Conservation (phyloP, 805 yeast species). For the Saccharomyces cerevisiae region DNA sequence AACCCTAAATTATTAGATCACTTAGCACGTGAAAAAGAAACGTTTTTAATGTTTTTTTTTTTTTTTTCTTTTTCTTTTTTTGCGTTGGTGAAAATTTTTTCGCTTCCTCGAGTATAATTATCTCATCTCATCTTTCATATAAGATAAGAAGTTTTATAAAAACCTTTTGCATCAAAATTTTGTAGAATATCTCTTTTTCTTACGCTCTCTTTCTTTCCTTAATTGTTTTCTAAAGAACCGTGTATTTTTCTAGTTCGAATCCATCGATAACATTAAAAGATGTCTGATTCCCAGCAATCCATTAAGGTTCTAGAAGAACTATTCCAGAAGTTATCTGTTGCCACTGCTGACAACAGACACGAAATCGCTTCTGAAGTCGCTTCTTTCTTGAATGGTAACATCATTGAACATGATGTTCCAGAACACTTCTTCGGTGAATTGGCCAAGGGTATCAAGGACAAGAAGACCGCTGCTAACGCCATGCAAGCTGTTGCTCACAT, state of each 20-base stretch:
- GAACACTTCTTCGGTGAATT: conserved; percentile 74
- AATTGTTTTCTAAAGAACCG: conserved; percentile 4
- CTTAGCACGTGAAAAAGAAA: neutral
- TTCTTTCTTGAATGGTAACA: conserved; percentile 89
- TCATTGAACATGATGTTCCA: conserved; percentile 98
- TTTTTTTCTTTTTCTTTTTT: conserved; percentile 1
- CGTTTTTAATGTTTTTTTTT: conserved; percentile 1
- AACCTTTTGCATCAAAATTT: conserved; percentile 1
- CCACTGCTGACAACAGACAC: conserved; percentile 72
- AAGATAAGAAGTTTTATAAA: neutral
- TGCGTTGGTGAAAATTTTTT: conserved; percentile 8
- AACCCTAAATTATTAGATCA: neutral
- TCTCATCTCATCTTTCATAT: conserved; percentile 7
- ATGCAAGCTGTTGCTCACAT: conserved; percentile 78
- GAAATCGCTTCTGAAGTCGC: conserved; percentile 85
- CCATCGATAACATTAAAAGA: conserved; percentile 19
- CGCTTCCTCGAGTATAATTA: conserved; percentile 4
- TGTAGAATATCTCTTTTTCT: neutral
- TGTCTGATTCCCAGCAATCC: conserved; percentile 43
- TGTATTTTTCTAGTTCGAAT: conserved; percentile 7
- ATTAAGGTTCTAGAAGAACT: conserved; percentile 83
- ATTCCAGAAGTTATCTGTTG: conserved; percentile 85
- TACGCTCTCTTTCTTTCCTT: conserved; percentile 1
- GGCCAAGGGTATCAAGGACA: conserved; percentile 65
- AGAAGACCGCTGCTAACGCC: conserved; percentile 77